These are phyloP conservation scores for Trichoderma atroviride DNA, from an alignment of 2,329 filamentous ascomycete species.

Conservation along the genomic window DNA sequence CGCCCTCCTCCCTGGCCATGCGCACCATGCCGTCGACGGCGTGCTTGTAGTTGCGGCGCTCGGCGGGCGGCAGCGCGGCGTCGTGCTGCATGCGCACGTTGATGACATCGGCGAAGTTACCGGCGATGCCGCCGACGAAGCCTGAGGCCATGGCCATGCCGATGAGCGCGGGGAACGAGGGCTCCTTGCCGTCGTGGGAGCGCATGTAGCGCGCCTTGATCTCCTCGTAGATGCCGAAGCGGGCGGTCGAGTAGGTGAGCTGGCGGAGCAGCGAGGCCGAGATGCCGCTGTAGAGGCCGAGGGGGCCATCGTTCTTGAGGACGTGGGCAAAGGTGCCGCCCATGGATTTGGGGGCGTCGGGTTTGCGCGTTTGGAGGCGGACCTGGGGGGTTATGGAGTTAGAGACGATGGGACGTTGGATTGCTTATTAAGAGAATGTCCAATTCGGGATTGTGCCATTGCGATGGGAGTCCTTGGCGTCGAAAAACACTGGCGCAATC, in stretches of 20 bases:
- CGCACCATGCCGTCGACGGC: conserved; percentile 83
- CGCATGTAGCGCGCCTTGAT: conserved; percentile 68
- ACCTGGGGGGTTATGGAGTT: conserved; percentile 57
- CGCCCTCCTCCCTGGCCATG: conserved; percentile 86
- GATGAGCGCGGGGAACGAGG: conserved; percentile 76
- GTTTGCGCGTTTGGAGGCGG: conserved; percentile 80
- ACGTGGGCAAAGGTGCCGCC: conserved; percentile 83
- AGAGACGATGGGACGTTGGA: conserved; percentile 3
- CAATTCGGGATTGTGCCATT: background rate
- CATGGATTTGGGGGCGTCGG: conserved; percentile 79
- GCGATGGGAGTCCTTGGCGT: background rate
- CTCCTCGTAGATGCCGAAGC: conserved; percentile 95
- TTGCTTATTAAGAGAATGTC: background rate
- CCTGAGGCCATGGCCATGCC: conserved; percentile 82
- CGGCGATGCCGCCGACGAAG: conserved; percentile 83
- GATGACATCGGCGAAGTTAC: conserved; percentile 93
- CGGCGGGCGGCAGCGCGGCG: conserved; percentile 69
- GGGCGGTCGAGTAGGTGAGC: conserved; percentile 92
- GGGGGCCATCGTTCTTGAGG: conserved; percentile 71
- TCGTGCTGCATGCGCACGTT: conserved; percentile 99
- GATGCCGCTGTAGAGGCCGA: conserved; percentile 85
- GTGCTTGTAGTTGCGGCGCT: conserved; percentile 86
- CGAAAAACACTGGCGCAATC: conserved; percentile 6
- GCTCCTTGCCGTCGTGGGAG: conserved; percentile 51
- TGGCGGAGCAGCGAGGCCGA: conserved; percentile 92